Evolutionary conservation across 129 eudicot species (phyloP), one percentile per base, ranked within the genome.

Genomic region (Pulicaria dysenterica): DNA sequence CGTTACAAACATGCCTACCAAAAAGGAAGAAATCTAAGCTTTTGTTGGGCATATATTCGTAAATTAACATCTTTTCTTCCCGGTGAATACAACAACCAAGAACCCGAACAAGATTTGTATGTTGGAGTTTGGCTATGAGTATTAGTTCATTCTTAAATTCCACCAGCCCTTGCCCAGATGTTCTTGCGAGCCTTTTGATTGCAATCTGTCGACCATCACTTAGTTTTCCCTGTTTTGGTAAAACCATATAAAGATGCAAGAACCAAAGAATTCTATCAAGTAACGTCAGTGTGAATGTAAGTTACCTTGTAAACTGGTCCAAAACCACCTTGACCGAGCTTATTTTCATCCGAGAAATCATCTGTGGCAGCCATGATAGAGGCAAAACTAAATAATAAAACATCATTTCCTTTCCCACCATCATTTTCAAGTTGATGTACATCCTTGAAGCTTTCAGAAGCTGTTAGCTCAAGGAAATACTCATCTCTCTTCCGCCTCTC

Each of bases 271-370:
- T 6, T n/a, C 45, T 17, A 61, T 9, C 31, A 12, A n/a, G 42
- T 11, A 51, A 0, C 10, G 8, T 54, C 11, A 38, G 50, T 5
- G 7, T 72, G 38, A 24, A 55, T 48, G 43, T 7, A 24, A 37
- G 8, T 51, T 24, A 85, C 89, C 84, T 79, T 80, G 68, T 82
- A 78, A 78, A 85, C 82, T 8, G 90, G 86, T 62, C 86, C 86
- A 73, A 85, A 85, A 51, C 89, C 89, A 56, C 90, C 90, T 14
- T 76, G 75, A 17, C 87, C 87, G 6, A 85, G 85, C 60, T 82
- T 85, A 64, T 76, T 82, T 31, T 76, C 79, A 39, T 19, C 7
- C 4, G 90, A 79, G 62, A 83, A 83, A 61, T 69, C 76, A 65
- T 66, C 34, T 16, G 85, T 77, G 60, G 87, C 72, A 6, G 83